Evolutionary conservation across 768 basidiomycete species (phyloP).

Genomic region (Amanita phalloides): DNA sequence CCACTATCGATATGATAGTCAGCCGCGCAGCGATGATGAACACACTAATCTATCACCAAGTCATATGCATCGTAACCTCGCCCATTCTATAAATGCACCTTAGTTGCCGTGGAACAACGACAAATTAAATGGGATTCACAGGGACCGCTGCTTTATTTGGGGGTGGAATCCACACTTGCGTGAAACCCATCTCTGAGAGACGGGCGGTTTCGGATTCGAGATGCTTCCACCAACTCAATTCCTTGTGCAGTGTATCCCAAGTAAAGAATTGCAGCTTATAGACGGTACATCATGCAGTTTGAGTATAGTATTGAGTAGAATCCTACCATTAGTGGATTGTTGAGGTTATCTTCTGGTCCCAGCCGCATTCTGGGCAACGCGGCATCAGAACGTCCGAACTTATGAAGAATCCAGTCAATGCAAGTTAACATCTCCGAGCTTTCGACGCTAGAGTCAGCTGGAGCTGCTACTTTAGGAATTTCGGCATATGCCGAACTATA

Average conservation of each 20-base stretch:
- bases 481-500: constrained; percentile 11
- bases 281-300: not conserved
- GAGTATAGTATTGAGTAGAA: not conserved
- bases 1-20: constrained; percentile 43
- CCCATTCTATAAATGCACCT: constrained; percentile 34
- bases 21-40: not conserved
- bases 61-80: constrained; percentile 85
- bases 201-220: constrained; percentile 54
- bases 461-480: not conserved
- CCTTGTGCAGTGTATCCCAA: constrained; percentile 53
- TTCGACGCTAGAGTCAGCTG: not conserved
- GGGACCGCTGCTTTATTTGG: constrained; percentile 67
- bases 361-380: constrained; percentile 53
- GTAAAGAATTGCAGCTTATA: constrained; percentile 77
- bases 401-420: not conserved
- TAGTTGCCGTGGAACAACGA: not conserved
- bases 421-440: not conserved
- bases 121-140: constrained; percentile 22
- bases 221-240: constrained; percentile 74
- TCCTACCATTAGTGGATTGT: constrained; percentile 63
- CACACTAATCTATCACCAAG: constrained; percentile 33
- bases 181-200: constrained; percentile 60
- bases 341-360: constrained; percentile 32
- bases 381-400: constrained; percentile 17
- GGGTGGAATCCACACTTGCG: constrained; percentile 78